Percentiles rank a stretch among this genome's conserved stretches.
Conservation (phyloP, 129 eudicot genomes). For the Ambrosia trifida region DNA sequence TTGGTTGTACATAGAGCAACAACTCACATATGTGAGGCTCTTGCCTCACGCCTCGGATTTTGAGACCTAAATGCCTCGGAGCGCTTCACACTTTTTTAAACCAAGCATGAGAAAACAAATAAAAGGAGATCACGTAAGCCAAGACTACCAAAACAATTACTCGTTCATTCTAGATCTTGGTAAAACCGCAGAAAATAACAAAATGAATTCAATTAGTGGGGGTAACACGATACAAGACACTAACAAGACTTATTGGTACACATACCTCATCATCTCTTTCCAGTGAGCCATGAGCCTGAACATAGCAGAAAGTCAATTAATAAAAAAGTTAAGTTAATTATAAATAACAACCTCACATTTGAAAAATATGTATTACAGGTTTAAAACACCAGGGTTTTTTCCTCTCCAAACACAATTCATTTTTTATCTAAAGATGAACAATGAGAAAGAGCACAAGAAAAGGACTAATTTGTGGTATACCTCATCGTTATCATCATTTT, state of each 20-base stretch:
- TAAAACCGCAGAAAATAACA: not conserved
- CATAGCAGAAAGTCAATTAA: slow-evolving; percentile 5
- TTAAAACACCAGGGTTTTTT: not conserved
- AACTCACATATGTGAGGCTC: no score
- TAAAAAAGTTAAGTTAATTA: not conserved
- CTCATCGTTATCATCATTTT: slow-evolving; percentile 86
- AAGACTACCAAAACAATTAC: not conserved
- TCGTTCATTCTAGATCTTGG: not conserved
- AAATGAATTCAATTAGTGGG: not conserved
- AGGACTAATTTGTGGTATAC: slow-evolving; percentile 33
- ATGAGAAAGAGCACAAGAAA: not conserved
- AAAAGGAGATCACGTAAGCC: not conserved
- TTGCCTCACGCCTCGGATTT: no score
- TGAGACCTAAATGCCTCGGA: no score
- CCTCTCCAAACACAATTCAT: not conserved
- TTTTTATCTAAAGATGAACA: not conserved
- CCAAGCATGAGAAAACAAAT: not conserved
- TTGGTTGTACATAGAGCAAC: no score
- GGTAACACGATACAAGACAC: slow-evolving; percentile 3
- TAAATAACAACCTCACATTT: not conserved
- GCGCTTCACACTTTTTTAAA: no score
- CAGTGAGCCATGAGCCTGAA: slow-evolving; percentile 86
- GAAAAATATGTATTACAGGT: not conserved
- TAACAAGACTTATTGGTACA: slow-evolving; percentile 19
- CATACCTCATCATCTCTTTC: slow-evolving; percentile 94